Base-by-base conservation (phyloP, 2,329 filamentous ascomycete genomes). In the Rhytidhysteron rufulum region DNA sequence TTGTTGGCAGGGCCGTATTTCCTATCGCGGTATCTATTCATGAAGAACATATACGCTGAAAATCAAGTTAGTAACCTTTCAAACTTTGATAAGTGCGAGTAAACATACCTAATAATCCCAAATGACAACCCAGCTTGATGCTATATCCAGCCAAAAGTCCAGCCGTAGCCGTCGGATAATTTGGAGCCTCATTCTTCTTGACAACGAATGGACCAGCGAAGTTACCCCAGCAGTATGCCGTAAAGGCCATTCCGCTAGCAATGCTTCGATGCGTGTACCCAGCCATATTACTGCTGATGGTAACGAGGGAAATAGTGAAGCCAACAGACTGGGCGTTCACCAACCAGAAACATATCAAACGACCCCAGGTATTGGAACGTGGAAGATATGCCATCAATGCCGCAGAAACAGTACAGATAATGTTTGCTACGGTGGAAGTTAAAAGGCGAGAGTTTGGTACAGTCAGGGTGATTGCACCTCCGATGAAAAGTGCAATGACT, bases 181-280 rank as follows among this genome's bases (percentile, higher is more conserved):
- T 27, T 8, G 65, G 65, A 2, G 65, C 62, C 32, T 67, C 45
- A 9, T 51, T 55, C 15, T 41, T 40, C 31, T 67, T 62, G 1
- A 67, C 64, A 2, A 66, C 62, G 38, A 68, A 68, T 3, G 62
- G 60, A 1, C 63, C 63, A 1, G 62, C 60, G 43, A 65, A 67
- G 34, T 65, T 67, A 5, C 65, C 63, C 62, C 63, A 67, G 40
- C 63, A 67, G 32, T 67, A 67, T 3, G 63, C 65, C 2, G 63
- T 65, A 33, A 67, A 66, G 6, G 66, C 44, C 24, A 67, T 33
- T 2, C 62, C 62, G 42, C 53, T 63, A 2, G 64, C 62, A 27
- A 64, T 39, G 4, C 58, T 49, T 3, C 62, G 46, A 39, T 66
- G 62, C 1, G 62, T 67, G 41, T 66, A 66, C 1, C 63, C 62